Percentiles rank a stretch among this genome's conserved stretches.
Evolutionary conservation across 768 basidiomycete species (phyloP).

Genomic region (Dacryopinax spathularia): DNA sequence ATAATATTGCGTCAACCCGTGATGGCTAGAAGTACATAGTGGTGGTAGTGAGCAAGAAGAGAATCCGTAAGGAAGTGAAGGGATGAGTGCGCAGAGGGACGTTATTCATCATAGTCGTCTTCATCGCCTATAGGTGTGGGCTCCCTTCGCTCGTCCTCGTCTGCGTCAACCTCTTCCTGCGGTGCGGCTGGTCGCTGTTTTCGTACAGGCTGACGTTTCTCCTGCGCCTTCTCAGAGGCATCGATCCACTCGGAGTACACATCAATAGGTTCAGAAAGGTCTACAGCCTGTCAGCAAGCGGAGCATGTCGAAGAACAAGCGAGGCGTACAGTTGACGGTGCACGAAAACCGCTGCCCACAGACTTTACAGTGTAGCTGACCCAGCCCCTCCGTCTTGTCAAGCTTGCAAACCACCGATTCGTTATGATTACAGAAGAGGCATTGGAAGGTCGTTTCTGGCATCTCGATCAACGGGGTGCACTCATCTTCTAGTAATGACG

Average conservation of each 20-base stretch:
- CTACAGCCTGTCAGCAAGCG: slow-evolving; percentile 26
- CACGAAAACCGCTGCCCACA: slow-evolving; percentile 80
- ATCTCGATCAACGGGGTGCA: not conserved
- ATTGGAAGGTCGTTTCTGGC: slow-evolving; percentile 69
- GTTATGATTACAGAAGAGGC: slow-evolving; percentile 81
- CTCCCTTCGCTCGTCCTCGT: not conserved
- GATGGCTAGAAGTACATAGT: not conserved
- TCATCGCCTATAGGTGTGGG: not conserved
- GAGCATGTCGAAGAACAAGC: not conserved
- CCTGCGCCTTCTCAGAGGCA: not conserved
- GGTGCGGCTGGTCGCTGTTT: not conserved
- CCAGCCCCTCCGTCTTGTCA: slow-evolving; percentile 74
- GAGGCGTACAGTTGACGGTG: slow-evolving; percentile 62
- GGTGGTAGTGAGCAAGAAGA: not conserved
- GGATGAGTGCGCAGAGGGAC: not conserved
- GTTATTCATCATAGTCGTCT: not conserved
- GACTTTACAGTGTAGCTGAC: slow-evolving; percentile 64
- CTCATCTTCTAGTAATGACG: not conserved
- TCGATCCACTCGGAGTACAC: slow-evolving; percentile 81
- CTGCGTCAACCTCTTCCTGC: not conserved
- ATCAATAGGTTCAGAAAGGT: slow-evolving; percentile 75
- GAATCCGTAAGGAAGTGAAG: not conserved
- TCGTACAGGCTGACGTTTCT: not conserved
- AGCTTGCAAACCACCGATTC: slow-evolving; percentile 74
- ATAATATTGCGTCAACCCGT: not conserved